A percentile compares a stretch with the other conserved stretches of the same genome.
phyloP scores from a whole-genome alignment of 306 rosid species.

The Carpinus viminea region DNA sequence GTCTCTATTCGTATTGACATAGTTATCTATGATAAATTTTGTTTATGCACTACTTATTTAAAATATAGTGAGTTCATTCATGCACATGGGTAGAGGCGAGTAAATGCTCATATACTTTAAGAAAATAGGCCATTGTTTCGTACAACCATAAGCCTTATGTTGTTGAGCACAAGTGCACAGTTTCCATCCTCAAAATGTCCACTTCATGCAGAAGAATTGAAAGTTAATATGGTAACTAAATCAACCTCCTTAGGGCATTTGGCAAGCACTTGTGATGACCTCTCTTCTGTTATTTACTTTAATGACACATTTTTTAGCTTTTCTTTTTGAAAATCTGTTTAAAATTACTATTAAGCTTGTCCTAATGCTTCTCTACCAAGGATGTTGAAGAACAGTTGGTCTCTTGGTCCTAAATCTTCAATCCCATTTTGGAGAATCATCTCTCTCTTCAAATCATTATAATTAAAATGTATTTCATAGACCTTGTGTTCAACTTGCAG shows the following conservation, averaged over 20 bases:
- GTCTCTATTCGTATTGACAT: neutral
- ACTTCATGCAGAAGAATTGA: neutral
- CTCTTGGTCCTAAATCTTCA: neutral
- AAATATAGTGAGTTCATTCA: neutral
- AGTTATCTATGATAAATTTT: neutral
- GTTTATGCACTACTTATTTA: neutral
- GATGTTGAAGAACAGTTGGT: neutral
- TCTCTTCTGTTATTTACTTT: neutral
- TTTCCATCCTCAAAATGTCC: neutral
- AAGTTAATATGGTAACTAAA: neutral
- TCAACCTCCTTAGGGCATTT: neutral
- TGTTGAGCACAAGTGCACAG: neutral
- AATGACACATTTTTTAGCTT: neutral
- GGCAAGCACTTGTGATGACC: slow-evolving; percentile 1
- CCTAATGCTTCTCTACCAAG: neutral
- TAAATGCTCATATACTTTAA: neutral
- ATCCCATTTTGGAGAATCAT: neutral
- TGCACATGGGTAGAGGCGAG: neutral
- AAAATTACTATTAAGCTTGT: neutral
- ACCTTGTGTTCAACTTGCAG: slow-evolving; percentile 47
- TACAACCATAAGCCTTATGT: neutral
- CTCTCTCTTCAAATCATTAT: slow-evolving; percentile 11
- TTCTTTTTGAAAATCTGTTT: neutral
- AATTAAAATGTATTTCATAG: slow-evolving; percentile 21
- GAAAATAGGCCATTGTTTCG: neutral